Conservation (phyloP, 2,329 filamentous ascomycete genomes). For the Truncatella angustata region DNA sequence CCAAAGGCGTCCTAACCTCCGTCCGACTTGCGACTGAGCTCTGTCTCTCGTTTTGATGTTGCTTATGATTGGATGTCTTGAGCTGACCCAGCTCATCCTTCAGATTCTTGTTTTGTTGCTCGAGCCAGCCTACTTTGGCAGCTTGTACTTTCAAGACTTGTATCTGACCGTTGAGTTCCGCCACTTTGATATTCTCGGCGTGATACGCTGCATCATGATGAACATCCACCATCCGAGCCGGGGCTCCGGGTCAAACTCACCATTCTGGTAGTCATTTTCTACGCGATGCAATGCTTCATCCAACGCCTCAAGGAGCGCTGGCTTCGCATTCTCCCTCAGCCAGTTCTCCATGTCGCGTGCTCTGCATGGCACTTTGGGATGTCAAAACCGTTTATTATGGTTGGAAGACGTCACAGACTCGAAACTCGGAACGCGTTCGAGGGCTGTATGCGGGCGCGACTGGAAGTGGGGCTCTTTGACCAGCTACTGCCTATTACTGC, state of each 20-base stretch:
- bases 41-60: neutral
- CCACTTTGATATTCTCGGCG: conserved; percentile 13
- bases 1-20: conserved; percentile 22
- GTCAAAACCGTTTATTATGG: no score
- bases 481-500: no score
- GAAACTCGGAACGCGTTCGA: no score
- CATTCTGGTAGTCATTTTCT: conserved; percentile 21
- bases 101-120: conserved; percentile 42
- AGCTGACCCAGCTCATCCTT: conserved; percentile 34
- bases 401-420: no score
- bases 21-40: conserved; percentile 14
- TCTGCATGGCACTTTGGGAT: neutral
- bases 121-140: conserved; percentile 33
- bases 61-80: conserved; percentile 14
- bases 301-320: conserved; percentile 26
- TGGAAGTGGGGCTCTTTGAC: no score
- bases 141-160: conserved; percentile 29
- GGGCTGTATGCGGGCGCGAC: no score
- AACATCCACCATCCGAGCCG: neutral
- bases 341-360: conserved; percentile 25
- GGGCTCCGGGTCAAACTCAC: conserved; percentile 15
- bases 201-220: conserved; percentile 8
- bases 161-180: conserved; percentile 31
- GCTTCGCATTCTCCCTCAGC: conserved; percentile 25
- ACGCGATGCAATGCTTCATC: conserved; percentile 23